Evolutionary conservation across 768 basidiomycete genomes (phyloP).

Genomic region (Pulveroboletus sp.): DNA sequence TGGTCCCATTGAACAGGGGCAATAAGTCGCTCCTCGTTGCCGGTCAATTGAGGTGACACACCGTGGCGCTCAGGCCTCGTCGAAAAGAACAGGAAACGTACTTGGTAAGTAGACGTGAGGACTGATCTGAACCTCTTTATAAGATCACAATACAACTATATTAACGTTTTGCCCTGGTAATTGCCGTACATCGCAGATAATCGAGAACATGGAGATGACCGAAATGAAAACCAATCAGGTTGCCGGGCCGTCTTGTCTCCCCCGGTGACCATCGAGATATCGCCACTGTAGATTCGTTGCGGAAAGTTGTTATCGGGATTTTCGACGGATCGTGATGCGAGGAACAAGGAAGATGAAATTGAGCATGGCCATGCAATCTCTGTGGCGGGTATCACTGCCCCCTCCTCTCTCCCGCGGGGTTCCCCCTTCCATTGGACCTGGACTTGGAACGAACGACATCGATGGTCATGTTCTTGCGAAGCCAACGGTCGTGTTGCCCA

Average conservation of each 20-base stretch:
- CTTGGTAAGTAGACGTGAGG: neutral
- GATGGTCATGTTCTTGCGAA: too few relatives aligned
- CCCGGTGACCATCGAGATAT: slow-evolving; percentile 5
- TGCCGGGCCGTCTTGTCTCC: slow-evolving; percentile 3
- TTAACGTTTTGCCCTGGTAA: slow-evolving; percentile 4
- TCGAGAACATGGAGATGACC: slow-evolving; percentile 20
- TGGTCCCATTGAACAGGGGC: neutral
- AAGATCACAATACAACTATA: neutral
- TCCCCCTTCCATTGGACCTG: too few relatives aligned
- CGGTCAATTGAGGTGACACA: neutral
- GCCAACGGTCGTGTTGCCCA: too few relatives aligned
- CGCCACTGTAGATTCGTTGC: slow-evolving; percentile 3
- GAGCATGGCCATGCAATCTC: neutral
- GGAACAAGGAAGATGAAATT: slow-evolving; percentile 1
- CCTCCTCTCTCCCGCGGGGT: too few relatives aligned
- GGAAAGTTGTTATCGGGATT: slow-evolving; percentile 1
- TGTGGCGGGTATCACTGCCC: too few relatives aligned
- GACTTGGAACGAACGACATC: too few relatives aligned
- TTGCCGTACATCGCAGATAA: neutral
- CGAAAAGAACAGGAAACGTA: neutral
- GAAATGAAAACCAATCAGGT: slow-evolving; percentile 25
- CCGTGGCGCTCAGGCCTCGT: neutral
- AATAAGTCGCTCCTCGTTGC: neutral
- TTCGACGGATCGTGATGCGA: slow-evolving; percentile 12
- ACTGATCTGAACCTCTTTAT: slow-evolving; percentile 1